Conservation (phyloP, 306 rosid genomes). For the Malus orientalis region DNA sequence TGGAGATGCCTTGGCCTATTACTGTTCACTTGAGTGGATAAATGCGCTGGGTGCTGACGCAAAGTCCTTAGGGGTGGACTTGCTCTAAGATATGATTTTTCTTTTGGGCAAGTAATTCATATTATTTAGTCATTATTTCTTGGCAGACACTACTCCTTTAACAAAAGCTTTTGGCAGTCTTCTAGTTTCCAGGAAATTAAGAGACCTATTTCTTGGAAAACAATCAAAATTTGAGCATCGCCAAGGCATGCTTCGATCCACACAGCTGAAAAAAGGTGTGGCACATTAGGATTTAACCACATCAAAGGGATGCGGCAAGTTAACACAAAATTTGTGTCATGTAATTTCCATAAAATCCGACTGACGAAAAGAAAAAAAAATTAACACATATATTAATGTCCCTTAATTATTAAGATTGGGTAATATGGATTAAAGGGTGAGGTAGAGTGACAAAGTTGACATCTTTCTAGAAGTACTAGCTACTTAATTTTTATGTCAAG, state of each 20-base stretch:
- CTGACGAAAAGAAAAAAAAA: not conserved
- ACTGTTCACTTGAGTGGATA: too few relatives aligned
- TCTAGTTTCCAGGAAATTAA: not conserved
- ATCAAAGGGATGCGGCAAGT: not conserved
- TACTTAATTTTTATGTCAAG: not conserved
- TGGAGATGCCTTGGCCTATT: too few relatives aligned
- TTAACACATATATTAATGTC: not conserved
- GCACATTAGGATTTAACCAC: not conserved
- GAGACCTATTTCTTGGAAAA: not conserved
- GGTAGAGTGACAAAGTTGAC: not conserved
- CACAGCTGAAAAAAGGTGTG: not conserved
- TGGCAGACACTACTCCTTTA: not conserved
- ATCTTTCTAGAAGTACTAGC: not conserved
- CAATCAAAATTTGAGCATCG: not conserved
- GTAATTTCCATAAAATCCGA: not conserved
- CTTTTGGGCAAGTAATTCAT: not conserved
- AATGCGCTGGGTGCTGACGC: too few relatives aligned
- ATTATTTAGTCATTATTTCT: not conserved
- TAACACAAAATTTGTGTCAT: not conserved
- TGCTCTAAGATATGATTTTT: not conserved
- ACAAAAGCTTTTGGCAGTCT: not conserved
- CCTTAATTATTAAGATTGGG: not conserved
- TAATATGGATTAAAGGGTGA: not conserved
- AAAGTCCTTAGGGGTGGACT: too few relatives aligned
- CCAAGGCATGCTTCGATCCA: not conserved